Percentiles rank a stretch among this genome's conserved stretches.
Evolutionary conservation across 805 yeast species (phyloP).

Genomic region (Cyberlindnera mrakii): DNA sequence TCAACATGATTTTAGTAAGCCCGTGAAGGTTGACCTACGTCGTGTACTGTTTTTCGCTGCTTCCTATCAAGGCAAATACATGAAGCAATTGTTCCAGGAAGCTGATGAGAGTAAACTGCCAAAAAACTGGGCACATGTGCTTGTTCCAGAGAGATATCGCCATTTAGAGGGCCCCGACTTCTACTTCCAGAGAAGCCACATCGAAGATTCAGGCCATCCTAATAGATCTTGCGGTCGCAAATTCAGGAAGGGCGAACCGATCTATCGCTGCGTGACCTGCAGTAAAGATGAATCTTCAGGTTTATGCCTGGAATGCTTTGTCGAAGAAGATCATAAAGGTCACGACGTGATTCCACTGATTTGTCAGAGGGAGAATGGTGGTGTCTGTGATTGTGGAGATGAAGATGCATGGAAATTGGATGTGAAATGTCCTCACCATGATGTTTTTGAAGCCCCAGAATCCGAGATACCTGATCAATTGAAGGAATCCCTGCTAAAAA

Average conservation of each 20-base stretch:
- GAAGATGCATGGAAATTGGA: slow-evolving; percentile 69
- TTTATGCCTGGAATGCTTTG: slow-evolving; percentile 70
- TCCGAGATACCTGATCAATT: slow-evolving; percentile 39
- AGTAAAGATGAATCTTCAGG: slow-evolving; percentile 83
- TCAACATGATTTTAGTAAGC: slow-evolving; percentile 27
- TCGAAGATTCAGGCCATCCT: slow-evolving; percentile 38
- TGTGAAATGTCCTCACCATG: slow-evolving; percentile 42
- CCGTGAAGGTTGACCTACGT: slow-evolving; percentile 30
- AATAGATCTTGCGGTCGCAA: slow-evolving; percentile 70
- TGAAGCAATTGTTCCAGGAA: slow-evolving; percentile 33
- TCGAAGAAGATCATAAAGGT: slow-evolving; percentile 60
- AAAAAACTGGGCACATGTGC: slow-evolving; percentile 18
- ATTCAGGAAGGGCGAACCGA: slow-evolving; percentile 74
- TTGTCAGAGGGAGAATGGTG: slow-evolving; percentile 57
- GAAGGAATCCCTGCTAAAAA: slow-evolving; percentile 28
- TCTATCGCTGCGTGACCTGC: slow-evolving; percentile 69
- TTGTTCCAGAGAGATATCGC: slow-evolving; percentile 20
- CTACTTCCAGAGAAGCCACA: slow-evolving; percentile 12
- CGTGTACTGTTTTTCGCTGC: slow-evolving; percentile 38
- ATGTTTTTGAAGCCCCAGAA: slow-evolving; percentile 18
- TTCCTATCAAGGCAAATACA: slow-evolving; percentile 35
- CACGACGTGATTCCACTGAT: slow-evolving; percentile 66
- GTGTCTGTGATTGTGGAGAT: slow-evolving; percentile 75
- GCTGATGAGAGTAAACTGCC: slow-evolving; percentile 16
- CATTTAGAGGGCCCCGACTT: slow-evolving; percentile 16